These are phyloP conservation scores for Solanum dulcamara DNA, from an alignment of 257 asterid genomes.

Conservation along the genomic window DNA sequence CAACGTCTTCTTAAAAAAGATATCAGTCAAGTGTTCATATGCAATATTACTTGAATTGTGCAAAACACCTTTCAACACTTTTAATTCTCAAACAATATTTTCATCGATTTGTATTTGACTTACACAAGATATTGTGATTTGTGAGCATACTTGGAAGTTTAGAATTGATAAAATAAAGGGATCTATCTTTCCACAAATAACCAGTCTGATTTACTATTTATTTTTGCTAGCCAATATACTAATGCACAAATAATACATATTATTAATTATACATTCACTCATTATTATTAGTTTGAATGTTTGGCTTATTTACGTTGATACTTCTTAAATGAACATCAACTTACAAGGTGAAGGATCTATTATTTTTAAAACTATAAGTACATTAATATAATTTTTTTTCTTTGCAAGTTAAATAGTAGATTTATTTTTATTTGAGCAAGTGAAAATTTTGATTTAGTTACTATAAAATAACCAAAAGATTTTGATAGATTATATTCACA, in stretches of 20 bases:
- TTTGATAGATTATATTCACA: neutral
- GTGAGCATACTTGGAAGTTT: too few relatives aligned
- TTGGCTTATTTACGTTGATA: too few relatives aligned
- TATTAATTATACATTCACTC: neutral
- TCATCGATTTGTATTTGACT: too few relatives aligned
- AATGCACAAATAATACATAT: neutral
- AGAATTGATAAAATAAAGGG: too few relatives aligned
- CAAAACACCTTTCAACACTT: too few relatives aligned
- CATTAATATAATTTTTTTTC: neutral
- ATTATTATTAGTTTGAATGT: neutral
- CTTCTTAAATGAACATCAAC: too few relatives aligned
- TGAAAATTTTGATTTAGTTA: neutral
- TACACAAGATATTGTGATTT: too few relatives aligned
- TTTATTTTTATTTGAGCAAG: neutral
- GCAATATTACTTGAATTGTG: too few relatives aligned
- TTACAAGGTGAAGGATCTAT: neutral
- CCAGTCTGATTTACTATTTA: too few relatives aligned
- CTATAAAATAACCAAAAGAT: neutral
- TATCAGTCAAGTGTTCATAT: too few relatives aligned
- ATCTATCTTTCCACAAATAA: neutral
- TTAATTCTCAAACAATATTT: too few relatives aligned
- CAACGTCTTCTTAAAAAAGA: too few relatives aligned
- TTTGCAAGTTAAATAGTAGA: neutral
- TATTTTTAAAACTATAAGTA: neutral
- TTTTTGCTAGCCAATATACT: neutral